Evolutionary conservation across 331 rosid genomes (phyloP).

Genomic region (Acacia concinna): DNA sequence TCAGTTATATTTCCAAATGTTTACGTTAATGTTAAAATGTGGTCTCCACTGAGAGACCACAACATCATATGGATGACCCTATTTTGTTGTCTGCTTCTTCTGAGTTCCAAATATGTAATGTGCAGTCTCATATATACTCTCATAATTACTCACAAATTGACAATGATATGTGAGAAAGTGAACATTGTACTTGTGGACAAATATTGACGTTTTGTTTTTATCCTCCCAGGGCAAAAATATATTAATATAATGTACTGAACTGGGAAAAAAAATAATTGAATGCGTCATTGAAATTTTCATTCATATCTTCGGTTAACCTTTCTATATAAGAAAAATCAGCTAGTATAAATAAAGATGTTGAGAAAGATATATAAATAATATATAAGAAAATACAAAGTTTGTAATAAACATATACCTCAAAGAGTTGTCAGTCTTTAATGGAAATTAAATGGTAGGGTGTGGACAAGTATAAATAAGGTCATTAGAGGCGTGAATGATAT

Average conservation of each 20-base stretch:
- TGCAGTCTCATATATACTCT: background rate
- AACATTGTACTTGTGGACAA: background rate
- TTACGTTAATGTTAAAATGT: background rate
- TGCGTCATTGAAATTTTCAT: background rate
- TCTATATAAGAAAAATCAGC: background rate
- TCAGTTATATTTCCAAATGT: background rate
- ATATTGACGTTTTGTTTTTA: background rate
- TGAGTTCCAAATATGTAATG: background rate
- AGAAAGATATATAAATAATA: too few species aligned
- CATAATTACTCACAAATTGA: background rate
- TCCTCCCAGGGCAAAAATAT: background rate
- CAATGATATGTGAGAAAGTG: background rate
- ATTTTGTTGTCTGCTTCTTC: background rate
- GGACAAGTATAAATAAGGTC: too few species aligned
- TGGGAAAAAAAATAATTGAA: background rate
- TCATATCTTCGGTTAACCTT: background rate
- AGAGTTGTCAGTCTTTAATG: background rate
- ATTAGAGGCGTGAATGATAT: too few species aligned
- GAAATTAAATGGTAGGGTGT: too few species aligned
- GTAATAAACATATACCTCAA: too few species aligned
- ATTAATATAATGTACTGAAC: background rate
- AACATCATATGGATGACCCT: background rate
- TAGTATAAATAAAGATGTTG: too few species aligned
- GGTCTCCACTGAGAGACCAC: background rate
- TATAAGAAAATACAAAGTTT: too few species aligned